Evolutionary conservation across 1,139 yeast genomes (phyloP).

Genomic region (Suhomyces kunorum): DNA sequence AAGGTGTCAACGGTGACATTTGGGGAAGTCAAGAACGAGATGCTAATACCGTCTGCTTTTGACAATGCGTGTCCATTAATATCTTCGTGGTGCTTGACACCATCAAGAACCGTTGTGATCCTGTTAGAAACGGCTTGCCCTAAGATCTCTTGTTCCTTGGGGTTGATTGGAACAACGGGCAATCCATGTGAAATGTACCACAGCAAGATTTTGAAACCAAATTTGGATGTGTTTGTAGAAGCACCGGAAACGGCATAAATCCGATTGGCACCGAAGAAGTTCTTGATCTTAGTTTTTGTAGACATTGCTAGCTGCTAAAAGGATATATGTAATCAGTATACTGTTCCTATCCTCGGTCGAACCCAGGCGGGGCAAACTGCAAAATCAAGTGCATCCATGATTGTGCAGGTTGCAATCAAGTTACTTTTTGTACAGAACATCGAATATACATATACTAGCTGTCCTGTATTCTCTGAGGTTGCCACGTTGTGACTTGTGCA

Average conservation of each 20-base stretch:
- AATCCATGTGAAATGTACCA: constrained; percentile 66
- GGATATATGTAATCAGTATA: too few relatives aligned
- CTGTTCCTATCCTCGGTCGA: too few relatives aligned
- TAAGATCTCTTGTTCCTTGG: constrained; percentile 49
- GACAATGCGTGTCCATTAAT: constrained; percentile 30
- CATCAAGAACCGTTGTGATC: constrained; percentile 36
- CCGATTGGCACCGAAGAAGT: constrained; percentile 55
- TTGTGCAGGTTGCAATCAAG: background rate
- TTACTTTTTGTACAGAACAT: background rate
- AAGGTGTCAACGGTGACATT: constrained; percentile 52
- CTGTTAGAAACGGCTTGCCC: constrained; percentile 43
- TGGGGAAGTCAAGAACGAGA: constrained; percentile 78
- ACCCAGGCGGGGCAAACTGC: background rate
- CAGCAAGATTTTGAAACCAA: constrained; percentile 66
- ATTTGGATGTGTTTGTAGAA: constrained; percentile 61
- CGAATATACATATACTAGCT: too few relatives aligned
- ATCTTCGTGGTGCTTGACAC: constrained; percentile 25
- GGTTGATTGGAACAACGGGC: constrained; percentile 70
- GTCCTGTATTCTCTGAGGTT: too few relatives aligned
- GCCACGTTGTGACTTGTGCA: background rate
- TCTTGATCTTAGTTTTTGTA: constrained; percentile 39
- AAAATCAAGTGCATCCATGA: background rate
- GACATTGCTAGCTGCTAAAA: constrained; percentile 40
- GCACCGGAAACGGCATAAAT: constrained; percentile 77
- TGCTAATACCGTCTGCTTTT: constrained; percentile 45